Base-by-base conservation (phyloP, 2,329 filamentous ascomycete genomes). In the Xenoacremonium recifei region DNA sequence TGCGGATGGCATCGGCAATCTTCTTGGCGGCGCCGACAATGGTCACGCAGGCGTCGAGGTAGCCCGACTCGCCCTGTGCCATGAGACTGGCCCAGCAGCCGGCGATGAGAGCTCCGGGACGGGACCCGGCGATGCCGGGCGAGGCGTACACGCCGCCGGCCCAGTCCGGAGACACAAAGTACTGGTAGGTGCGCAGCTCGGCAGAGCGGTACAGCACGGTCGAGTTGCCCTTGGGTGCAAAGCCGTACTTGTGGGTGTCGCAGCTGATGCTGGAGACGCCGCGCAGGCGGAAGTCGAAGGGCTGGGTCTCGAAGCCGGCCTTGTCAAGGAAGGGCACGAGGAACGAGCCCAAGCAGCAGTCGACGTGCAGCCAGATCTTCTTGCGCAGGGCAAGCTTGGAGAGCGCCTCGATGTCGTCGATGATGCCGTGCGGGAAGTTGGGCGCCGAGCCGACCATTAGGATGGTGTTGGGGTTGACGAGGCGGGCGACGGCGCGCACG, bases 221-320 rank as follows among this genome's bases (percentile, higher is more conserved):
- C 39, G 87, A 93, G 76, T 95, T 99, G 54, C 93, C 93, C 72
- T 99, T 99, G 39, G 93, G 93, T 1, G 93, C 93, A 62, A 99
- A 99, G 27, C 93, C 93, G 64, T 99, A 99, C 67, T 99, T 99
- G 78, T 99, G 93, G 3, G 93, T 99, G 65, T 99, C 93, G 65
- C 91, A 95, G 53, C 84, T 90, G 66, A 99, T 97, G 65, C 86
- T 92, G 4, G 92, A 96, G 27, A 99, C 93, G 56, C 93, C 93
- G 54, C 88, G 89, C 45, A 95, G 82, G 42, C 87, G 83, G 79
- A 99, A 99, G 66, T 99, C 93, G 62, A 97, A 97, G 5, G 82
- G 83, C 54, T 86, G 82, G 17, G 87, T 79, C 49, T 95, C 89
- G 66, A 96, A 97, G 33, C 93, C 93, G n/a, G 93, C 90, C 61